Evolutionary conservation across 768 basidiomycete species (phyloP).

Genomic region (Kwoniella shandongensis): DNA sequence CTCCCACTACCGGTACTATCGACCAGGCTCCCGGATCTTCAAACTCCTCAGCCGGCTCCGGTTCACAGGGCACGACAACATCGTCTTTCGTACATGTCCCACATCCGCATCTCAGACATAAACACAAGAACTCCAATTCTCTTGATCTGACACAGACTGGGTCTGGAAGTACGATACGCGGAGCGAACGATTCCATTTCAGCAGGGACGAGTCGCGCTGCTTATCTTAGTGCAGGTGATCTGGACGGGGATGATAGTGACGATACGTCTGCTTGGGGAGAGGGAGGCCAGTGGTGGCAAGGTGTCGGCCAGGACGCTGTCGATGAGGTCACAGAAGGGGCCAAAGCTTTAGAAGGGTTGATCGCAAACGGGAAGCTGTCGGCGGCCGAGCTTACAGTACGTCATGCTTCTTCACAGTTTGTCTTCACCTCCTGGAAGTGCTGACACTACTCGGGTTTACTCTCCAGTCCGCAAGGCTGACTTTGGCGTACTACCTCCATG

Average conservation of each 20-base stretch:
- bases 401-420: constrained; percentile 4
- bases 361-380: constrained; percentile 28
- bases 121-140: constrained; percentile 11
- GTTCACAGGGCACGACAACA: constrained; percentile 11
- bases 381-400: constrained; percentile 27
- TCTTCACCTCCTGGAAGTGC: too few relatives aligned
- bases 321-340: constrained; percentile 65
- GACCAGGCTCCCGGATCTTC: constrained; percentile 15
- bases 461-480: constrained; percentile 67
- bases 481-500: constrained; percentile 78
- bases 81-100: constrained; percentile 26
- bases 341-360: constrained; percentile 55
- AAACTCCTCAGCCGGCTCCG: constrained; percentile 21
- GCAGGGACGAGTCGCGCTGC: constrained; percentile 14
- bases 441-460: too few relatives aligned
- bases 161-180: constrained; percentile 16
- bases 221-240: constrained; percentile 54
- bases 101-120: constrained; percentile 20
- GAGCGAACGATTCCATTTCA: not conserved
- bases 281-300: constrained; percentile 64
- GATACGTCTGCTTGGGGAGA: constrained; percentile 45
- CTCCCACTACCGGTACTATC: constrained; percentile 1
- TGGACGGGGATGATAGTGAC: constrained; percentile 60
- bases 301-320: constrained; percentile 60
- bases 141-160: constrained; percentile 1